These are phyloP conservation scores for Apiospora rasikravindrae DNA, from an alignment of 2,329 filamentous ascomycete genomes.

Conservation along the genomic window DNA sequence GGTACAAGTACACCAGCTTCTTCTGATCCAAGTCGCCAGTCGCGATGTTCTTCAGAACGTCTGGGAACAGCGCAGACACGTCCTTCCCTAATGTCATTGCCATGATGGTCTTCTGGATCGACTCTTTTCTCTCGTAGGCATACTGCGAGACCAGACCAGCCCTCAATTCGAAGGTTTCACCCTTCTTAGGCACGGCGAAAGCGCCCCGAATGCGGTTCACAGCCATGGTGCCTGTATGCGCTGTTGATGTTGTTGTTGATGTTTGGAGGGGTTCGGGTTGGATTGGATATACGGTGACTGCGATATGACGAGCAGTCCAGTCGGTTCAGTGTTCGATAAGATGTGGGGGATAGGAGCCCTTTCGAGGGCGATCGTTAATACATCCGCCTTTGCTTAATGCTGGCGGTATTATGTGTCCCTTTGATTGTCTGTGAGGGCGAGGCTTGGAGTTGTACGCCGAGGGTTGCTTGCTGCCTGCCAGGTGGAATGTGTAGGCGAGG, in stretches of 20 bases:
- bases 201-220: conserved; percentile 96
- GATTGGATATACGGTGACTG: conserved; percentile 10
- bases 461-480: neutral
- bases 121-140: conserved; percentile 98
- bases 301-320: conserved; percentile 20
- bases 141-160: conserved; percentile 97
- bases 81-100: conserved; percentile 99
- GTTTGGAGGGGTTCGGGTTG: conserved; percentile 33
- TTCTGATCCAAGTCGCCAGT: conserved; percentile 96
- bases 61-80: conserved; percentile 94
- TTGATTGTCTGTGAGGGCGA: neutral
- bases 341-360: conserved; percentile 31
- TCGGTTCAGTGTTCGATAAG: neutral
- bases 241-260: conserved; percentile 22
- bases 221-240: conserved; percentile 66
- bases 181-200: conserved; percentile 91
- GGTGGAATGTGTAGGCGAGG: neutral
- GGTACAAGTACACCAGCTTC: conserved; percentile 97
- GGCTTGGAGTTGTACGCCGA: conserved; percentile 23
- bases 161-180: conserved; percentile 96
- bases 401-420: conserved; percentile 17
- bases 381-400: conserved; percentile 27
- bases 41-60: conserved; percentile 98
- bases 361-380: conserved; percentile 34
- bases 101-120: conserved; percentile 99